Percentiles rank a stretch among this genome's conserved stretches.
phyloP scores from a whole-genome alignment of 306 rosid species.

The Prunus campanulata region DNA sequence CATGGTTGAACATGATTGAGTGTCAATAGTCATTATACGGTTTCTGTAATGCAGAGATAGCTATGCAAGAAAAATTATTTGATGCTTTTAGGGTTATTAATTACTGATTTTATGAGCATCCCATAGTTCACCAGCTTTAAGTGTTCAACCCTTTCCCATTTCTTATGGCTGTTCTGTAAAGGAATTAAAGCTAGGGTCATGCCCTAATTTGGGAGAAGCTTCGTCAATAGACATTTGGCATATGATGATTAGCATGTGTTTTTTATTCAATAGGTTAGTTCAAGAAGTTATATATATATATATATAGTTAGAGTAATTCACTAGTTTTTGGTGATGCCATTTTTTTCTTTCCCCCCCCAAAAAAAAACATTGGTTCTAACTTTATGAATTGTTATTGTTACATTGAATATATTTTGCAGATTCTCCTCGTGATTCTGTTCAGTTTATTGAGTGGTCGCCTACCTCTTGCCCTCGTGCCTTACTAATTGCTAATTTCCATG shows the following conservation, averaged over 20 bases:
- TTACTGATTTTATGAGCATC: too few species aligned
- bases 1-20: not conserved
- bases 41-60: too few species aligned
- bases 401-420: slow-evolving; percentile 52
- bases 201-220: not conserved
- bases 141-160: not conserved
- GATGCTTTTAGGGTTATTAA: too few species aligned
- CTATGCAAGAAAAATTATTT: too few species aligned
- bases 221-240: not conserved
- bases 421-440: slow-evolving; percentile 99
- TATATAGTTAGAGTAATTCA: not conserved
- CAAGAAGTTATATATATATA: not conserved
- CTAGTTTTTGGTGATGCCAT: not conserved
- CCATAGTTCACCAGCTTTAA: not conserved
- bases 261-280: not conserved
- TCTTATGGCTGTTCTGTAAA: not conserved
- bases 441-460: slow-evolving; percentile 98
- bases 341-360: not conserved
- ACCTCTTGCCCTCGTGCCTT: slow-evolving; percentile 82
- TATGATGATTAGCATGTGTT: not conserved
- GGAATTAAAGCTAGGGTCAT: not conserved
- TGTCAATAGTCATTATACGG: too few species aligned
- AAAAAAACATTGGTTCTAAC: not conserved
- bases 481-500: slow-evolving; percentile 91
- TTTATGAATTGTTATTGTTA: slow-evolving; percentile 24